Evolutionary conservation across 2,329 filamentous ascomycete genomes (phyloP).

Genomic region (Cercospora beticola): DNA sequence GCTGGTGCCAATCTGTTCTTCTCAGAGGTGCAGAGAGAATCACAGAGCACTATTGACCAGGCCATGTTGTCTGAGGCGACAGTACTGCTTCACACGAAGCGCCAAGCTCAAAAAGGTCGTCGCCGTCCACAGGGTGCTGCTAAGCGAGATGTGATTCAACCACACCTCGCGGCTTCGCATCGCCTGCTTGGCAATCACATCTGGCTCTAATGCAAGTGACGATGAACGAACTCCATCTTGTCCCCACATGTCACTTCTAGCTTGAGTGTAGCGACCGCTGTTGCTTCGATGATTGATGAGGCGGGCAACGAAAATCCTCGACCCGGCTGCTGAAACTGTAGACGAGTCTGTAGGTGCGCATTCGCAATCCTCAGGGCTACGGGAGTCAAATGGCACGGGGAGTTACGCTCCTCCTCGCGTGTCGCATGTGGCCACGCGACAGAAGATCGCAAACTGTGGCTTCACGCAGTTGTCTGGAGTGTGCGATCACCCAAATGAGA

Average conservation of each 20-base stretch:
- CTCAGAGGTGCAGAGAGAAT: neutral
- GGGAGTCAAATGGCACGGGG: neutral
- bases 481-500: neutral
- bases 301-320: neutral
- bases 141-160: neutral
- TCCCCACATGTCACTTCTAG: constrained; percentile 1
- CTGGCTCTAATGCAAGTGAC: neutral
- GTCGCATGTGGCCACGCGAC: neutral
- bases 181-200: neutral
- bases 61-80: neutral
- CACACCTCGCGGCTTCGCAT: neutral
- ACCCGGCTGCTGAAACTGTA: neutral
- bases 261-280: neutral
- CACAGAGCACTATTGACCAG: neutral
- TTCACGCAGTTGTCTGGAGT: neutral
- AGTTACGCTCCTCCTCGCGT: neutral
- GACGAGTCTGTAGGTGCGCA: neutral
- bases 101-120: neutral
- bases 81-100: neutral
- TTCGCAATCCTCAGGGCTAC: neutral
- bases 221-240: neutral
- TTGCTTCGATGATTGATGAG: neutral
- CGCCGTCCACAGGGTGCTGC: neutral
- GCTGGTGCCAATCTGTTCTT: neutral
- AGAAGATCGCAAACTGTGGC: neutral